These are phyloP conservation scores for Citrus cavaleriei DNA, from an alignment of 345 rosid genomes.

Conservation along the genomic window DNA sequence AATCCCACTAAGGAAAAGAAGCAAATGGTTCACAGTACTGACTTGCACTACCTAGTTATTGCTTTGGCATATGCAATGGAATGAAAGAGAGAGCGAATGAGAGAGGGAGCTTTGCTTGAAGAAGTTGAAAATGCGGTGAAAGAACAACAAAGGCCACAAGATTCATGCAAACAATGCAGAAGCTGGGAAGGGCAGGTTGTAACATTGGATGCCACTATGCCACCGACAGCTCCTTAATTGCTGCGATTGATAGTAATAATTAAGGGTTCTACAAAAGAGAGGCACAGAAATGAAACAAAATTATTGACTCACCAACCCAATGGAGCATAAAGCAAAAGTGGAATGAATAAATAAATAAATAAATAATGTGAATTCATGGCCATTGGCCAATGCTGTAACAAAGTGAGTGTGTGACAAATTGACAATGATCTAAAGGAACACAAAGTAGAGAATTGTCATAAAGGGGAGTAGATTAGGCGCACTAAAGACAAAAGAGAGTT, in stretches of 20 bases:
- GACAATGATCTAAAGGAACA: background rate
- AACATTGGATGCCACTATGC: conserved; percentile 10
- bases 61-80: background rate
- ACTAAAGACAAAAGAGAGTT: background rate
- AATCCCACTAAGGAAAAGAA: background rate
- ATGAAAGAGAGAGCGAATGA: background rate
- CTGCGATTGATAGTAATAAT: background rate
- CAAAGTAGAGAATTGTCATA: background rate
- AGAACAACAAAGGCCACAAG: background rate
- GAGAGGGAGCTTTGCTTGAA: background rate
- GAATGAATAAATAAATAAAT: background rate
- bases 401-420: background rate
- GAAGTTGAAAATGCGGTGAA: background rate
- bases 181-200: background rate
- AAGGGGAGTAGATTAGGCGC: background rate
- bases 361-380: background rate
- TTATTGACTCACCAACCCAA: background rate
- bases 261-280: background rate
- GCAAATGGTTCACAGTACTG: background rate
- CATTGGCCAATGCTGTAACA: background rate
- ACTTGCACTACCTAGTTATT: background rate
- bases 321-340: background rate
- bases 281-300: background rate
- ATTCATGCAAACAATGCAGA: background rate
- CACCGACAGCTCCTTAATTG: conserved; percentile 14